These are phyloP conservation scores for Aspergillus nomiae DNA, from an alignment of 2,329 filamentous ascomycete species.

Conservation along the genomic window DNA sequence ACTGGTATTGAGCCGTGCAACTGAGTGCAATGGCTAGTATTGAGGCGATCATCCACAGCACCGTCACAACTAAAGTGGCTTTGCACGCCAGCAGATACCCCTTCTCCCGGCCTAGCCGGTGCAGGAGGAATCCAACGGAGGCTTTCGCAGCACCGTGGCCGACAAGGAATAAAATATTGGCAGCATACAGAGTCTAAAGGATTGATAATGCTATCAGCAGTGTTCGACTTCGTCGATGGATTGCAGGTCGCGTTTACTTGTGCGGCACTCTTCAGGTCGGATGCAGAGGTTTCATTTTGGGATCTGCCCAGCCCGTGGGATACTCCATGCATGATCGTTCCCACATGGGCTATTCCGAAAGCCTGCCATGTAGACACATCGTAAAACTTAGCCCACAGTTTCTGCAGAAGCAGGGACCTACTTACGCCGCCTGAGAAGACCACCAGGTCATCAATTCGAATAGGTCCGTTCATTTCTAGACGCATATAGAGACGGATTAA, in stretches of 20 bases:
- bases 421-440: constrained; percentile 21
- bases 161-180: constrained; percentile 29
- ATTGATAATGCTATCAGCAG: background rate
- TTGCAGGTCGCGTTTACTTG: constrained; percentile 4
- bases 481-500: constrained; percentile 27
- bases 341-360: constrained; percentile 26
- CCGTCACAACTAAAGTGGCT: constrained; percentile 14
- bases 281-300: background rate
- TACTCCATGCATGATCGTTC: constrained; percentile 24
- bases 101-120: constrained; percentile 24
- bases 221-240: background rate
- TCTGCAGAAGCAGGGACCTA: background rate
- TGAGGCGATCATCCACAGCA: constrained; percentile 23
- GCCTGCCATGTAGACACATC: constrained; percentile 8
- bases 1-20: background rate
- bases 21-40: constrained; percentile 17
- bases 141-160: constrained; percentile 30
- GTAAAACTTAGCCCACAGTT: background rate
- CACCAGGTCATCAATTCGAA: constrained; percentile 24
- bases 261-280: constrained; percentile 11
- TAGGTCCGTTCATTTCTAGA: constrained; percentile 26
- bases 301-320: constrained; percentile 27
- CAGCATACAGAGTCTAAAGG: constrained; percentile 15
- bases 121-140: constrained; percentile 30
- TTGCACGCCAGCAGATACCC: constrained; percentile 20